phyloP scores from a whole-genome alignment of 1,139 yeast genomes.

The Suhomyces yuchorum region DNA sequence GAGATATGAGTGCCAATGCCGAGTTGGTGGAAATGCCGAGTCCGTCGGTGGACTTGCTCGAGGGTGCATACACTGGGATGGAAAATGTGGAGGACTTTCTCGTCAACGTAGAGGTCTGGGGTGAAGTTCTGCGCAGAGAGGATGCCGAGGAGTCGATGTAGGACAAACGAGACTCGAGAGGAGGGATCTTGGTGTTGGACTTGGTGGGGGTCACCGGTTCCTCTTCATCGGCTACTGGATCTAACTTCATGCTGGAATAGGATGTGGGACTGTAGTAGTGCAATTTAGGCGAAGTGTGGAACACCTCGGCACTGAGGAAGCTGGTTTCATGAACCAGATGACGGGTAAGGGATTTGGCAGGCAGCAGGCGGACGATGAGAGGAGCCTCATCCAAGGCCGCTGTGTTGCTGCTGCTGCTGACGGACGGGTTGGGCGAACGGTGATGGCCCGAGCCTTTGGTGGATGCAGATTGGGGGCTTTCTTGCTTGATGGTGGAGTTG shows the following conservation, averaged over 20 bases:
- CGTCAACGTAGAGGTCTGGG: not conserved
- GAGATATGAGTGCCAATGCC: constrained; percentile 1
- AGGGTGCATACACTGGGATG: constrained; percentile 1
- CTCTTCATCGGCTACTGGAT: constrained; percentile 7
- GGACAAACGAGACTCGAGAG: not conserved
- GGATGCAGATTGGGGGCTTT: not conserved
- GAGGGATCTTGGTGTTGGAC: not conserved
- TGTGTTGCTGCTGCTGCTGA: not conserved
- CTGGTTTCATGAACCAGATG: constrained; percentile 6
- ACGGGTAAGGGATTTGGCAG: constrained; percentile 3
- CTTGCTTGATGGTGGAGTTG: constrained; percentile 2
- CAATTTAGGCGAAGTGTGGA: not conserved
- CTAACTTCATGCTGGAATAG: not conserved
- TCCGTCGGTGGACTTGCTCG: constrained; percentile 1
- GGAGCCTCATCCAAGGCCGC: constrained; percentile 9
- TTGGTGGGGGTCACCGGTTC: constrained; percentile 7
- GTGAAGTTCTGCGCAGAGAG: not conserved
- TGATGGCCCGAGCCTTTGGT: not conserved
- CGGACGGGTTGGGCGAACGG: not conserved
- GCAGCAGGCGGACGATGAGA: constrained; percentile 3
- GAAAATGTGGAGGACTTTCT: constrained; percentile 3
- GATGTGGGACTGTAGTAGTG: not conserved
- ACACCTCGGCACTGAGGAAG: not conserved
- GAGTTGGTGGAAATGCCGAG: constrained; percentile 8
- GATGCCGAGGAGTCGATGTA: not conserved